Conservation (phyloP, 306 rosid genomes). For the Quillaja saponaria region DNA sequence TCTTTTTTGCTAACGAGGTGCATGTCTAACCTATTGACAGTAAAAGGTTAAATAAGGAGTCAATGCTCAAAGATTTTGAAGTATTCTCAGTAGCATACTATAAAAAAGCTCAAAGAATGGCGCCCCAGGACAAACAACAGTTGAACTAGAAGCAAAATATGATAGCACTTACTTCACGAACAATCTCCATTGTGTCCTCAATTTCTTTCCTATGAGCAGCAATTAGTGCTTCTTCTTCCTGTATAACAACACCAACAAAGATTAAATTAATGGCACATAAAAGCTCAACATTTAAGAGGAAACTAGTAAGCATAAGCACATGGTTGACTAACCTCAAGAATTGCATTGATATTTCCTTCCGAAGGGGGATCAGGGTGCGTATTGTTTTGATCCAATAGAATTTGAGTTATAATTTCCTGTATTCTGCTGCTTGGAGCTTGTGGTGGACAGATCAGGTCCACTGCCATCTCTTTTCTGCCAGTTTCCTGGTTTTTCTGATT, state of each 20-base stretch:
- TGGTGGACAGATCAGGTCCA: constrained; percentile 54
- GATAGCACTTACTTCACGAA: constrained; percentile 78
- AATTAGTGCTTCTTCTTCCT: constrained; percentile 96
- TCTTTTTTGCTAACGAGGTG: too few relatives aligned
- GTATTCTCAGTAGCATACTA: too few relatives aligned
- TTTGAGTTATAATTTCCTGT: constrained; percentile 45
- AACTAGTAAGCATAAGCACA: constrained; percentile 12
- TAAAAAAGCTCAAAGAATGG: too few relatives aligned
- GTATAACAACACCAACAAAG: constrained; percentile 29
- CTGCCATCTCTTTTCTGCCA: constrained; percentile 58
- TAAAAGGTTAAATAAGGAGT: too few relatives aligned
- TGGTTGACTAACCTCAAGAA: constrained; percentile 74
- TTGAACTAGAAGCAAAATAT: too few relatives aligned
- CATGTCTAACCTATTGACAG: too few relatives aligned
- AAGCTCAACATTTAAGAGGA: constrained; percentile 17
- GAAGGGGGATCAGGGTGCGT: constrained; percentile 57
- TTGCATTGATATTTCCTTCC: constrained; percentile 74
- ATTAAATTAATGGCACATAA: constrained; percentile 25
- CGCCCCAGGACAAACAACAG: too few relatives aligned
- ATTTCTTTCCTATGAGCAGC: constrained; percentile 98
- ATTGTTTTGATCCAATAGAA: constrained; percentile 49
- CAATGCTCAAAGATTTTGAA: too few relatives aligned
- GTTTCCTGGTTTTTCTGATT: constrained; percentile 60
- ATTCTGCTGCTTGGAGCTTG: constrained; percentile 61
- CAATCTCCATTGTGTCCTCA: constrained; percentile 98